Conservation (phyloP, 2,329 filamentous ascomycete species). For the Scolecobasidium constrictum region DNA sequence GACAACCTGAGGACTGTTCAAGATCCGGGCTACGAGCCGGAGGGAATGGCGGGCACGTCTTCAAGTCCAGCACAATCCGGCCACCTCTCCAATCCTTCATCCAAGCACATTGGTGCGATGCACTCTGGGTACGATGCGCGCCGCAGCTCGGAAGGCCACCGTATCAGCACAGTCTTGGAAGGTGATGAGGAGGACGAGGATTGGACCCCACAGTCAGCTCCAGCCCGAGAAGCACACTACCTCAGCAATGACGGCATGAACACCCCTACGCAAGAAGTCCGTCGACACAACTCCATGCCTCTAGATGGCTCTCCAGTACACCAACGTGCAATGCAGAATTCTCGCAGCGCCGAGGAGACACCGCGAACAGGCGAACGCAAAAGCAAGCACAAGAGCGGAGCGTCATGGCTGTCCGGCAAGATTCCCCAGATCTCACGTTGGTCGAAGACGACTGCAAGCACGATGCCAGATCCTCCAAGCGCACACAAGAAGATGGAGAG, state of each 20-base stretch:
- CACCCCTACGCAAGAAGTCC: conserved; percentile 47
- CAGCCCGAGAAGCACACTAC: conserved; percentile 42
- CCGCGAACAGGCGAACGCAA: conserved; percentile 59
- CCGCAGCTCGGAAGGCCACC: conserved; percentile 52
- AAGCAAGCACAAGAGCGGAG: conserved; percentile 80
- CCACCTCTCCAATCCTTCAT: conserved; percentile 53
- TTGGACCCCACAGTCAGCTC: conserved; percentile 10
- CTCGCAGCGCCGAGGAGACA: conserved; percentile 65
- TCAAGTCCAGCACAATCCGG: conserved; percentile 67
- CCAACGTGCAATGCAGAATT: conserved; percentile 22
- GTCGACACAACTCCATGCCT: conserved; percentile 23
- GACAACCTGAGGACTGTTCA: conserved; percentile 61
- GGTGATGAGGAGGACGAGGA: conserved; percentile 64
- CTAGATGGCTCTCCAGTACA: conserved; percentile 45
- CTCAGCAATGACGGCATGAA: conserved; percentile 49
- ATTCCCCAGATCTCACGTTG: conserved; percentile 86
- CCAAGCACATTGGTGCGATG: conserved; percentile 32
- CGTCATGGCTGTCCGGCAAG: conserved; percentile 59
- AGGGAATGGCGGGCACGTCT: conserved; percentile 67
- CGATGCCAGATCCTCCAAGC: conserved; percentile 67
- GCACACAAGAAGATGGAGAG: conserved; percentile 43
- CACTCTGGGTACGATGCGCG: conserved; percentile 42
- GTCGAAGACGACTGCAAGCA: conserved; percentile 83
- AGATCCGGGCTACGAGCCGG: conserved; percentile 63
- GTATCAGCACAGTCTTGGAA: conserved; percentile 84